A percentile compares a stretch with the other conserved stretches of the same genome.
These are phyloP conservation scores for Globisporangium spiculum DNA, from an alignment of 352 stramenopile species.

Conservation along the genomic window DNA sequence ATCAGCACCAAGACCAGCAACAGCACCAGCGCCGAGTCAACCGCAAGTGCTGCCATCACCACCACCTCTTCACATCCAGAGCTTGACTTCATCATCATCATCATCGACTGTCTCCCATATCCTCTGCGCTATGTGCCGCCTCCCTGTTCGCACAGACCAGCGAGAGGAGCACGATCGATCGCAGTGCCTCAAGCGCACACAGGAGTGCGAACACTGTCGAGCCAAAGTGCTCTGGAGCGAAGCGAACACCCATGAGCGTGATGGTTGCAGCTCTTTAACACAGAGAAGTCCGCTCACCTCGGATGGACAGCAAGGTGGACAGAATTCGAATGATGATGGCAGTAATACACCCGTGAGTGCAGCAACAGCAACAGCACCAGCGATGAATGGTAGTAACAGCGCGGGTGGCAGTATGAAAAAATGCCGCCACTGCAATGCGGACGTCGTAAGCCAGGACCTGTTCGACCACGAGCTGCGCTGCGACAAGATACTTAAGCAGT, in stretches of 20 bases:
- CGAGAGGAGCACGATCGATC: constrained; percentile 52
- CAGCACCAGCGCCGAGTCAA: background rate
- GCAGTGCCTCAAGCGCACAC: constrained; percentile 53
- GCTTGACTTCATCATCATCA: background rate
- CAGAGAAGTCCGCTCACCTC: background rate
- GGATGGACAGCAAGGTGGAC: background rate
- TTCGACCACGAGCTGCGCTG: constrained; percentile 75
- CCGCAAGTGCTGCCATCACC: background rate
- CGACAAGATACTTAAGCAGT: constrained; percentile 82
- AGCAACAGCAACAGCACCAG: background rate
- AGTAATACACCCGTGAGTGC: background rate
- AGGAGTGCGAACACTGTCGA: constrained; percentile 40
- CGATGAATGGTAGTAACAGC: background rate
- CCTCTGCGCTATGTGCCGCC: constrained; percentile 43
- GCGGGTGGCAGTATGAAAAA: constrained; percentile 36
- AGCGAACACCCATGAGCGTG: constrained; percentile 36
- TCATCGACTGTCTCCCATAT: constrained; percentile 21
- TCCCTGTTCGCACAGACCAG: constrained; percentile 47
- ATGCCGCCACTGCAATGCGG: constrained; percentile 57
- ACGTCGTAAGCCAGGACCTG: constrained; percentile 44
- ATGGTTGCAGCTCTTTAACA: constrained; percentile 11
- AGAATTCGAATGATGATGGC: background rate
- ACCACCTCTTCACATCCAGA: background rate
- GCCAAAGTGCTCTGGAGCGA: constrained; percentile 41
- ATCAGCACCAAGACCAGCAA: background rate